Conservation (phyloP, 495 filamentous ascomycete genomes). For the Trichoderma erinaceum region DNA sequence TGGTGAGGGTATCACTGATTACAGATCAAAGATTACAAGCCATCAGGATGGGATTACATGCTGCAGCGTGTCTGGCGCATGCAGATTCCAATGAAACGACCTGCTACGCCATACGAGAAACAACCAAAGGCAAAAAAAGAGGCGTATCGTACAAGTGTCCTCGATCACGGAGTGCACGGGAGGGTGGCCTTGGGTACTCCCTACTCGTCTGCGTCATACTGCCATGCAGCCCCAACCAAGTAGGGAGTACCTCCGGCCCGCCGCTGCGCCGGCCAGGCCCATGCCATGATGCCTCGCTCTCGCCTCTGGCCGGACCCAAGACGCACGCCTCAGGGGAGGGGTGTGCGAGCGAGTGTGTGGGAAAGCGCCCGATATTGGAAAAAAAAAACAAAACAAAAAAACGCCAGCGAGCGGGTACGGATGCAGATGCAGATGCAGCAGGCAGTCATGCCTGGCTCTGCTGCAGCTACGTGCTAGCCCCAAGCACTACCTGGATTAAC, state of each 20-base stretch:
- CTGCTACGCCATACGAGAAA: neutral
- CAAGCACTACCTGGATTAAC: neutral
- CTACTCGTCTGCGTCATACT: constrained; percentile 12
- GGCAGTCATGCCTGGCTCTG: constrained; percentile 10
- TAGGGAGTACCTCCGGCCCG: neutral
- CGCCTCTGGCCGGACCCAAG: neutral
- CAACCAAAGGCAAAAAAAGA: neutral
- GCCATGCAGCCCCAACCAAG: neutral
- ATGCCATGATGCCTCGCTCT: neutral
- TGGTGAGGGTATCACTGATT: neutral
- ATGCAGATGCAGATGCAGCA: constrained; percentile 14
- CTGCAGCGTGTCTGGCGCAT: neutral
- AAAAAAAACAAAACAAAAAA: constrained; percentile 1
- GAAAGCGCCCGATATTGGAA: neutral
- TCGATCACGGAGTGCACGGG: neutral
- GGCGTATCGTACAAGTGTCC: neutral
- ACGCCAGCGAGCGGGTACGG: constrained; percentile 10
- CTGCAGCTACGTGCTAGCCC: neutral
- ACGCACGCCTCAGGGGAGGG: constrained; percentile 7
- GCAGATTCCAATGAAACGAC: neutral
- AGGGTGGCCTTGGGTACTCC: constrained; percentile 9
- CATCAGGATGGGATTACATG: neutral
- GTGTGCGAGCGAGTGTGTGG: neutral
- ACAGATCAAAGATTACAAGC: neutral
- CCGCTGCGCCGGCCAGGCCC: neutral